Evolutionary conservation across 345 rosid species (phyloP), one percentile per base, ranked within the genome.

Genomic region (Arabidopsis suecica): DNA sequence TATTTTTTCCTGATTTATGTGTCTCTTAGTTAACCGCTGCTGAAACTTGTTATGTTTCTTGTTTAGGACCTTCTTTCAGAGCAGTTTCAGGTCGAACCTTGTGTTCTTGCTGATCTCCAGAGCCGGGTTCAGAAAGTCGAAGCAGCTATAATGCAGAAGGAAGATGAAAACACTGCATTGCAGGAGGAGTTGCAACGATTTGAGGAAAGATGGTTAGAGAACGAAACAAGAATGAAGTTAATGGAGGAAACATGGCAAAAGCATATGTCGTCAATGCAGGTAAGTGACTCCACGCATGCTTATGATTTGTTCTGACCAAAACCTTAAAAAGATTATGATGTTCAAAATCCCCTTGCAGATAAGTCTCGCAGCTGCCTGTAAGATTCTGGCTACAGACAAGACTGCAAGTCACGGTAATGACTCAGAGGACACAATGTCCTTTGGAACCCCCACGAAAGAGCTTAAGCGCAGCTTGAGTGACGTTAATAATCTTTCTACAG

Each of bases 231-330:
- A 78, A 87, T 94, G 93, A 91, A 91, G 84, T 81, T 88, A 20
- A 88, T 88, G 96, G 98, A 94, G 86, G 93, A 91, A 77, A 83
- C 83, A 76, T 94, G 96, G 97, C 90, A 88, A 80, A 88, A 81
- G 69, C 97, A 94, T 80, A 88, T 91, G 88, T 74, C 82, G 30
- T 84, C 98, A 22, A 82, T 90, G 84, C 93, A 91, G 75, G 98
- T 88, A 76, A 10, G 37, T 45, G 12, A 38, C 50, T 37, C 3
- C 57, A 30, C 8, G 61, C 16, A 7, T 55, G 18, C 9, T 38
- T 51, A 20, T 30, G 23, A 25, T 9, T 47, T 58, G 14, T 13
- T 34, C 42, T 57, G 25, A 34, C 25, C 62, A 57, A 34, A 58
- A 0, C 12, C 40, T 32, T 8, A 41, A 33, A 45, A 32, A 48